phyloP scores from a whole-genome alignment of 768 basidiomycete species.

The Crassisporium funariophilum region DNA sequence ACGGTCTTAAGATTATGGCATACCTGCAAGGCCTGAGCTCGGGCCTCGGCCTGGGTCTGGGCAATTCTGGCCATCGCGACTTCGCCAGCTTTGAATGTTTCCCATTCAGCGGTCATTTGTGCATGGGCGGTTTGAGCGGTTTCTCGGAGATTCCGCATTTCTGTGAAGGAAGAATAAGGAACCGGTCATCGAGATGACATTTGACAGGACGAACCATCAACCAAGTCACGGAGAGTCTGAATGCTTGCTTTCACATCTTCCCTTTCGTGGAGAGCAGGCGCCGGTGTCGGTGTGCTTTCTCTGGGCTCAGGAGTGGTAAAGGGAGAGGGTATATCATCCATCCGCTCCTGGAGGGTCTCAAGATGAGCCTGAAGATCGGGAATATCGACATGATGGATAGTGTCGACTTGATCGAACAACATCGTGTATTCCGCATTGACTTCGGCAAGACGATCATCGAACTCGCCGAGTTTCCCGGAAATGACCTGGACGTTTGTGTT shows the following conservation, averaged over 20 bases:
- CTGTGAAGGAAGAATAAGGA: constrained; percentile 27
- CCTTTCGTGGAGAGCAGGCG: constrained; percentile 15
- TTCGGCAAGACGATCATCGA: constrained; percentile 43
- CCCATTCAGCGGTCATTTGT: constrained; percentile 49
- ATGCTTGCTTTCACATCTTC: constrained; percentile 34
- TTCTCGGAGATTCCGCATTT: constrained; percentile 47
- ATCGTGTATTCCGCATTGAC: constrained; percentile 36
- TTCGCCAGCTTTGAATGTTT: constrained; percentile 32
- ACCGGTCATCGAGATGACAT: background rate
- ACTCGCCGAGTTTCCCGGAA: constrained; percentile 38
- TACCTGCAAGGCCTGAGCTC: constrained; percentile 32
- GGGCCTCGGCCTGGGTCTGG: constrained; percentile 10
- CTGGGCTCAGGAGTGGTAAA: background rate
- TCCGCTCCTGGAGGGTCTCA: constrained; percentile 30
- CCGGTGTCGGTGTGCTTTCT: constrained; percentile 1
- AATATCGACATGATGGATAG: constrained; percentile 26
- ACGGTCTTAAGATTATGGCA: constrained; percentile 14
- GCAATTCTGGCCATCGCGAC: constrained; percentile 12
- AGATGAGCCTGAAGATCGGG: constrained; percentile 28
- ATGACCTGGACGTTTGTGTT: constrained; percentile 41
- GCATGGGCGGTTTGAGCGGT: constrained; percentile 42
- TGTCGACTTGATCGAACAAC: constrained; percentile 40
- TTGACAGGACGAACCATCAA: constrained; percentile 41
- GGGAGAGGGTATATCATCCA: constrained; percentile 7
- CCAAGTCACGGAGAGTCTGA: constrained; percentile 37